Conservation (phyloP, 2,329 filamentous ascomycete genomes). For the Nothophaeocryptopus gaeumannii region DNA sequence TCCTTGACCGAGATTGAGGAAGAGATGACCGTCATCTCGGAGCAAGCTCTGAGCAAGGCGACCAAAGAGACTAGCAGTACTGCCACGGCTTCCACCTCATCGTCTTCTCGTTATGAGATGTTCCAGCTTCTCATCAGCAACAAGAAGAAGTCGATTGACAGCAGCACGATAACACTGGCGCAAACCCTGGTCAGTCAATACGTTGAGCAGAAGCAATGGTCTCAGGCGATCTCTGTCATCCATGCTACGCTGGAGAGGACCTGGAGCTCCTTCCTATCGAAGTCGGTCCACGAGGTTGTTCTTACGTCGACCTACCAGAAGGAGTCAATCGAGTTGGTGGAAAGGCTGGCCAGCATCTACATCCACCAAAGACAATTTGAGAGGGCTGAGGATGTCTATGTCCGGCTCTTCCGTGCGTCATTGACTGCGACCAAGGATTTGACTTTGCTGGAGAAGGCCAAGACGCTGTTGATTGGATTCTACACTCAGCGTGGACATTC, state of each 20-base stretch:
- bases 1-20: constrained; percentile 44
- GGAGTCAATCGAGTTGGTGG: constrained; percentile 48
- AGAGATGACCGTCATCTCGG: constrained; percentile 43
- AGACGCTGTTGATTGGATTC: constrained; percentile 35
- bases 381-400: constrained; percentile 40
- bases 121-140: constrained; percentile 41
- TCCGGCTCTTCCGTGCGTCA: constrained; percentile 39
- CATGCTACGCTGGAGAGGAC: constrained; percentile 45
- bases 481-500: constrained; percentile 40
- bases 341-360: constrained; percentile 49
- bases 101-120: constrained; percentile 44
- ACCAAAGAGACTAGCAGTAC: constrained; percentile 35
- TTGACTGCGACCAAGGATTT: constrained; percentile 30
- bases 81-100: constrained; percentile 23
- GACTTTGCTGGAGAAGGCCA: constrained; percentile 36
- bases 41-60: constrained; percentile 30
- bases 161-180: constrained; percentile 42
- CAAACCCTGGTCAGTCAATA: constrained; percentile 43
- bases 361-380: constrained; percentile 37
- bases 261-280: constrained; percentile 49
- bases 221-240: constrained; percentile 47
- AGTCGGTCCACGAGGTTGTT: constrained; percentile 40
- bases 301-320: constrained; percentile 45
- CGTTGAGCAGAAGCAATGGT: constrained; percentile 47
- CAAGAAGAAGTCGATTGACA: constrained; percentile 40